Base-by-base conservation (phyloP, 2,329 filamentous ascomycete species). In the Cercospora nicotianae region DNA sequence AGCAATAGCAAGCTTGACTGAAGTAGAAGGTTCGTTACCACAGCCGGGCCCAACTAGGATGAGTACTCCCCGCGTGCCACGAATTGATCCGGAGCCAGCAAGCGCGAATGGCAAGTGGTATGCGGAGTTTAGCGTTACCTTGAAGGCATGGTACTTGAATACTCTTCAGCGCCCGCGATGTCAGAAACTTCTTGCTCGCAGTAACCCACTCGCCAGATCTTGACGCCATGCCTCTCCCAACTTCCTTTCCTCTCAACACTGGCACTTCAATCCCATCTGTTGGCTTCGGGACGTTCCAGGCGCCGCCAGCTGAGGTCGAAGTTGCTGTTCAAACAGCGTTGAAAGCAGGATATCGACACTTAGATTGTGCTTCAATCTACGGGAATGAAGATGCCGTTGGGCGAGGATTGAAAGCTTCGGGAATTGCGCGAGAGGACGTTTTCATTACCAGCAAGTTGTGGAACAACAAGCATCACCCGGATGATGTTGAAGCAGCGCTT, bases 401-500 rank as follows among this genome's bases (percentile, higher is more conserved):
- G 7, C 13, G 33, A 16, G 33, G 33, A 3, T 2, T 39, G 13
- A 16, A 39, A 39, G 33, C 33, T 7, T 39, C 33, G 5, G 33
- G 33, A 16, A 39, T 7, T 7, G 12, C 13, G 13, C 33, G 33
- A 39, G 33, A 16, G 5, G 12, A 39, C 13, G 33, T 39, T 5
- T 39, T 39, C 33, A 39, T 39, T 39, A 39, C 33, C 2, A 39
- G 33, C 33, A 39, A 39, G 13, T 16, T 39, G 33, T 53, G 48
- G 48, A 53, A 53, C 13, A 53, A 53, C 6, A 23, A 23, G 48
- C 48, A 53, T 53, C 18, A 53, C 3, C 69, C 68, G 5, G 71
- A 72, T 16, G 72, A 72, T 62, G 70, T 75, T 10, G 74, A 74
- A 55, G 63, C 73, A 5, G 73, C 70, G 53, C 77, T 83, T 26